Evolutionary conservation across 352 stramenopile genomes (phyloP).

Genomic region (Phytophthora tubulina): DNA sequence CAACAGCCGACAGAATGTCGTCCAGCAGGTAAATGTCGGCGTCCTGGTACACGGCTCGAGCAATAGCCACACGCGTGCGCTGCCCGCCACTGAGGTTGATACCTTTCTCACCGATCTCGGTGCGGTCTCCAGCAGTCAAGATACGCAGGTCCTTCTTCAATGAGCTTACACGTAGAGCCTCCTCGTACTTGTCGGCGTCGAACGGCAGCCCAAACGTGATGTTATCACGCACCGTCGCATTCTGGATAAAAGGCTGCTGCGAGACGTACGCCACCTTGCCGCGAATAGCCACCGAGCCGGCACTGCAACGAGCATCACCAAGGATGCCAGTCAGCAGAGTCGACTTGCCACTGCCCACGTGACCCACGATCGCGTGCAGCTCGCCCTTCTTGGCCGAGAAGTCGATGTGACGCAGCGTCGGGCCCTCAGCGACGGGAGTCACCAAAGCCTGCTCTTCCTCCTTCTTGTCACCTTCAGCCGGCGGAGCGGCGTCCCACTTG

Average conservation of each 20-base stretch:
- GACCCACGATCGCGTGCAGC: constrained; percentile 64
- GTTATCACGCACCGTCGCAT: constrained; percentile 96
- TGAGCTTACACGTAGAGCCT: constrained; percentile 56
- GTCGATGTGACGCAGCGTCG: constrained; percentile 62
- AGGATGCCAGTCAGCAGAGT: constrained; percentile 60
- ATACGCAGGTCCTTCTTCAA: constrained; percentile 61
- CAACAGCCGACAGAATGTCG: constrained; percentile 96
- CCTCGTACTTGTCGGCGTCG: constrained; percentile 64
- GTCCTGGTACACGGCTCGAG: constrained; percentile 94
- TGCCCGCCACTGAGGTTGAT: constrained; percentile 98
- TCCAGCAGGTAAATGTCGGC: constrained; percentile 97
- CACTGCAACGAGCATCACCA: constrained; percentile 49
- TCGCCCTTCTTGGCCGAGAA: constrained; percentile 80
- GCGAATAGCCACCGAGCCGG: constrained; percentile 63
- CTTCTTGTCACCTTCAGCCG: constrained; percentile 41
- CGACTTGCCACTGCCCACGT: constrained; percentile 66
- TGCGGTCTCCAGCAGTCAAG: constrained; percentile 91
- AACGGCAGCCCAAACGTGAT: constrained; percentile 94
- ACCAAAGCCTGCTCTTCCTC: constrained; percentile 39
- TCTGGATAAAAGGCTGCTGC: constrained; percentile 97
- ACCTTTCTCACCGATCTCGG: constrained; percentile 98
- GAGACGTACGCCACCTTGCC: constrained; percentile 94
- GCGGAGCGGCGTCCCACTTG: constrained; percentile 68
- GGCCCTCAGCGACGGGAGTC: constrained; percentile 27
- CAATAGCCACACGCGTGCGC: constrained; percentile 93